Evolutionary conservation across 1,284 basidiomycete genomes (phyloP), one percentile per base, ranked within the genome.

Genomic region (Austropuccinia psidii): DNA sequence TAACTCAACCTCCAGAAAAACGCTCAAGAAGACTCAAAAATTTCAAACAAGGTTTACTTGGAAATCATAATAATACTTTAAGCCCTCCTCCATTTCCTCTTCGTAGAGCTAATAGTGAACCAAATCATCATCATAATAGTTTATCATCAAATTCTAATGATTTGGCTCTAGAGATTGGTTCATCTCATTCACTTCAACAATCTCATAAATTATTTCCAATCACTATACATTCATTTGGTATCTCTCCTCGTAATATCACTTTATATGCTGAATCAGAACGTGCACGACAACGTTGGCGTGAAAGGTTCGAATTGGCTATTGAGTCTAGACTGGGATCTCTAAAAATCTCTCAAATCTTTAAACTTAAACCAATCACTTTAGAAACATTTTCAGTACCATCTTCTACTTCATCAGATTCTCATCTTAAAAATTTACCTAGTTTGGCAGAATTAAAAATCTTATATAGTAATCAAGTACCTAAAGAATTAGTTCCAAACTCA

Each of bases 281-380:
- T n/a, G 85, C 85, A 2, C 86, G 94, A 1, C 80, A 83, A 17
- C 90, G 93, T 75, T 99, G 96, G 96, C 89, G 90, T 79, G 84
- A 87, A 77, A 93, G 91, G 82, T 82, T 98, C 13, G 88, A 91
- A 75, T 91, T 95, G 80, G 93, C 93, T 8, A 86, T 92, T 67
- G 90, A 89, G 4, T 80, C 96, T 75, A 87, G 93, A 41, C 86
- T 86, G 77, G 89, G 90, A 37, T 90, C 95, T 47, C 90, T 94
- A 78, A 93, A 96, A 33, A 89, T 88, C 37, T 93, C 91, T 81
- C 93, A 91, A 83, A 91, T 85, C n/a, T 81, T 81, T 41, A 77
- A 79, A 4, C 75, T 79, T 58, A 76, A 77, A n/a, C 70, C 77
- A 8, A 75, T 82, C 33, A 52, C 47, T 33, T 35, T 52, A 11